Base-by-base conservation (phyloP, 108 stramenopile genomes). In the Schizochytrium sp. region DNA sequence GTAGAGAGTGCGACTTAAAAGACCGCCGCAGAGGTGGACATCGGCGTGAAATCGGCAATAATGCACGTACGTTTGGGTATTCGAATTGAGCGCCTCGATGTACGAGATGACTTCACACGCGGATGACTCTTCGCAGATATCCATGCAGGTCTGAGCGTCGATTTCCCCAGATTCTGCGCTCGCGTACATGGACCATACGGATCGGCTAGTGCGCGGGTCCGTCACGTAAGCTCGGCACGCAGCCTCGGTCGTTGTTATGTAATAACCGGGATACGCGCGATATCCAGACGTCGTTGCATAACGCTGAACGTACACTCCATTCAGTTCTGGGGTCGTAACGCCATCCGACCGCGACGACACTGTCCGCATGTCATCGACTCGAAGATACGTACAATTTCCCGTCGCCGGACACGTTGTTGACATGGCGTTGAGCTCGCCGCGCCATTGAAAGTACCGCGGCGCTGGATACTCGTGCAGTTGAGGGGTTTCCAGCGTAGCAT, bases 371-470 rank as follows among this genome's bases (percentile, higher is more conserved):
- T 23, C 76, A 23, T 45, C 4, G 18, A 83, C 45, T 43, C 76
- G 76, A 43, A 83, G n/a, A 4, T 83, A 83, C 6, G 48, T 83
- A 45, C 76, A 83, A 4, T 53, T 83, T 47, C 76, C 76, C n/a
- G 76, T 83, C 2, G 76, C 76, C 28, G 76, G 76, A 4, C 76
- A 83, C 43, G 48, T 25, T 23, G 8, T 18, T 12, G 76, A 83
- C 48, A 53, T 47, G n/a, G 10, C 76, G 25, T 18, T 12, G 51
- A 83, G 76, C 76, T 83, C 76, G 48, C 48, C 76, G n/a, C 51
- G 76, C 76, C 76, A 83, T 23, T 83, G 76, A 83, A 83, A 83
- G 51, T 53, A 83, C n/a, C 76, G 6, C 19, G 76, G 76, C n/a
- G 76, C 45, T 12, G 76, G 51, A 53, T 53, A 83, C 76, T 83